Conservation (phyloP, 805 yeast species). For the Metschnikowia shivogae region DNA sequence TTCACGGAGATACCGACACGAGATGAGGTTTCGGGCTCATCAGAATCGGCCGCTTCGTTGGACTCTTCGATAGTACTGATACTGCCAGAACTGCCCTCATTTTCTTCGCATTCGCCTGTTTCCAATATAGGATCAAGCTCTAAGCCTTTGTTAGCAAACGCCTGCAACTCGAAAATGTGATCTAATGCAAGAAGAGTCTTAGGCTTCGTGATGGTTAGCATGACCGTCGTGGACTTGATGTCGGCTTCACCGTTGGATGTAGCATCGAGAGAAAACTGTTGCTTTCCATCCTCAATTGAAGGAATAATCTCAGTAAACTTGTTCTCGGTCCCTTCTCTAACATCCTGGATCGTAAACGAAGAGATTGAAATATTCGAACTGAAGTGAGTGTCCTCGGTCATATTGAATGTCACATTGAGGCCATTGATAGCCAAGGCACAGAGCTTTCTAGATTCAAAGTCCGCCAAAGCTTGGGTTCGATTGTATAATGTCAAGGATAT, state of each 20-base stretch:
- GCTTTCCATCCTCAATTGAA: slow-evolving; percentile 50
- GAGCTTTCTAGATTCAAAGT: slow-evolving; percentile 33
- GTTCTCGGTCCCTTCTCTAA: slow-evolving; percentile 57
- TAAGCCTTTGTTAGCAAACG: slow-evolving; percentile 53
- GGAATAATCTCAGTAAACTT: slow-evolving; percentile 82
- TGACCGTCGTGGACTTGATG: slow-evolving; percentile 41
- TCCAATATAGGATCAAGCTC: slow-evolving; percentile 18
- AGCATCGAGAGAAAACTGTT: slow-evolving; percentile 66
- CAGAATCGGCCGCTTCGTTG: not conserved
- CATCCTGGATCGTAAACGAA: slow-evolving; percentile 76
- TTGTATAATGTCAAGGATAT: slow-evolving; percentile 60
- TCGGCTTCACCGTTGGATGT: slow-evolving; percentile 38
- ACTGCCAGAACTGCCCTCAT: not conserved
- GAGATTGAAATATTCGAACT: slow-evolving; percentile 59
- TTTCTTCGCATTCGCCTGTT: slow-evolving; percentile 16
- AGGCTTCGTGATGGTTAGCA: slow-evolving; percentile 75
- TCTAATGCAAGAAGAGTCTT: slow-evolving; percentile 79
- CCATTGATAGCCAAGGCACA: slow-evolving; percentile 50
- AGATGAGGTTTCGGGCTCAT: not conserved
- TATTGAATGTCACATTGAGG: slow-evolving; percentile 45
- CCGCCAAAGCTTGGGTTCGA: slow-evolving; percentile 36
- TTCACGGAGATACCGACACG: slow-evolving; percentile 57
- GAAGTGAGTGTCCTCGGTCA: slow-evolving; percentile 53
- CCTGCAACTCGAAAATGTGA: slow-evolving; percentile 71
- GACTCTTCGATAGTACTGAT: not conserved